phyloP scores from a whole-genome alignment of 169 alveolate species.

The Eimeria falciformis region DNA sequence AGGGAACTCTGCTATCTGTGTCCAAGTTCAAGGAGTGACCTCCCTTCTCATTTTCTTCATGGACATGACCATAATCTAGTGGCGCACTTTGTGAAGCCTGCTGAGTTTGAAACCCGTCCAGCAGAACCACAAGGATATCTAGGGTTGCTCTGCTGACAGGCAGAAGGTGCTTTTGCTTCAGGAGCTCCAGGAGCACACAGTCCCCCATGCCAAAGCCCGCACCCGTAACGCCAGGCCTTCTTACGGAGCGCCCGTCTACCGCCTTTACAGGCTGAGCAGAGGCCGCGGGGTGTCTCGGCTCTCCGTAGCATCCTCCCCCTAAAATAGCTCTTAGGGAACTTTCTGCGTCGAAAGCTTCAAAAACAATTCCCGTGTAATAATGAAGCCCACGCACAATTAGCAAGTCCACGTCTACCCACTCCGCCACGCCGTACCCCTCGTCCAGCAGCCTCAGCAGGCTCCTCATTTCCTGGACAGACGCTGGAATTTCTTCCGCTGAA shows the following conservation, averaged over 20 bases:
- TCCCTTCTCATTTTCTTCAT: no score
- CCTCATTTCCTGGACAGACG: slow-evolving; percentile 32
- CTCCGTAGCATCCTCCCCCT: slow-evolving; percentile 71
- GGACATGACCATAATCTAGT: no score
- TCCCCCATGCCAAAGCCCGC: slow-evolving; percentile 85
- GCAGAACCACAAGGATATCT: slow-evolving; percentile 51
- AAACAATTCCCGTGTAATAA: slow-evolving; percentile 81
- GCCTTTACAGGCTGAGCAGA: neutral
- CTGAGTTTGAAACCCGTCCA: neutral
- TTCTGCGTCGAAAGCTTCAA: slow-evolving; percentile 82
- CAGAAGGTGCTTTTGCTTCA: slow-evolving; percentile 66
- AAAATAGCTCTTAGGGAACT: slow-evolving; percentile 77
- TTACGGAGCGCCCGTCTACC: neutral
- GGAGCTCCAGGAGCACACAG: slow-evolving; percentile 79
- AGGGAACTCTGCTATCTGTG: no score
- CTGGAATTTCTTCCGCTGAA: neutral
- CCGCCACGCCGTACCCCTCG: slow-evolving; percentile 50
- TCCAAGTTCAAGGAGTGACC: no score
- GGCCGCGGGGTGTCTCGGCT: neutral
- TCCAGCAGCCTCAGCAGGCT: slow-evolving; percentile 13
- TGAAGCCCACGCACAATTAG: slow-evolving; percentile 82
- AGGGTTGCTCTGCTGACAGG: slow-evolving; percentile 29
- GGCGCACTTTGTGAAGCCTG: no score
- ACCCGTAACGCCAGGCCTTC: slow-evolving; percentile 48
- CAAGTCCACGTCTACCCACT: slow-evolving; percentile 68